Conservation (phyloP, 176 grass and related monocot genomes). For the Pontederia paniculata region DNA sequence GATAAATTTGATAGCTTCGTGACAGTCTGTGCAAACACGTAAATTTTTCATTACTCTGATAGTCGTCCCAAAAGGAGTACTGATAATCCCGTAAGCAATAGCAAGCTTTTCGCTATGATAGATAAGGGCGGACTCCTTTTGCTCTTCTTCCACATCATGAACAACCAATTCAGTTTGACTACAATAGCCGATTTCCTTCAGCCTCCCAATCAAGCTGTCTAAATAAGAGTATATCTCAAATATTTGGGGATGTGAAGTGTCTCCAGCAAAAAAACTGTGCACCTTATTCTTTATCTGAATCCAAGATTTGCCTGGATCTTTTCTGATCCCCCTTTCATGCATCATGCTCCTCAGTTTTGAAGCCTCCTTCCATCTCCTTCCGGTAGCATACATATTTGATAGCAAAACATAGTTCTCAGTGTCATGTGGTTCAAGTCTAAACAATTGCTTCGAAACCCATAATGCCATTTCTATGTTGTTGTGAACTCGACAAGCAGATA, state of each 20-base stretch:
- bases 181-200: slow-evolving; percentile 41
- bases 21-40: slow-evolving; percentile 40
- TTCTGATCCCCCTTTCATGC: slow-evolving; percentile 32
- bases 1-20: slow-evolving; percentile 38
- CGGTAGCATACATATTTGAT: slow-evolving; percentile 50
- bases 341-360: slow-evolving; percentile 44
- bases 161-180: slow-evolving; percentile 38
- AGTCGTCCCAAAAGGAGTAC: slow-evolving; percentile 24
- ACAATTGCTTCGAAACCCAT: slow-evolving; percentile 36
- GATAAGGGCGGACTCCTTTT: slow-evolving; percentile 45
- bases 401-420: slow-evolving; percentile 48
- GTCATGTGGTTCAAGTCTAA: slow-evolving; percentile 42
- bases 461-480: slow-evolving; percentile 35
- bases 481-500: slow-evolving; percentile 51
- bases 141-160: slow-evolving; percentile 47
- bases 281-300: slow-evolving; percentile 38
- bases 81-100: slow-evolving; percentile 44
- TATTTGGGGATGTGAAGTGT: slow-evolving; percentile 25
- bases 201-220: slow-evolving; percentile 30
- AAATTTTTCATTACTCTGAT: slow-evolving; percentile 54
- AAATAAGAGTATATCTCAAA: slow-evolving; percentile 33
- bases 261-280: slow-evolving; percentile 32
- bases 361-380: slow-evolving; percentile 43
- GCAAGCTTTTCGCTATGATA: slow-evolving; percentile 49
- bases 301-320: slow-evolving; percentile 47